Evolutionary conservation across 768 basidiomycete species (phyloP), one percentile per base, ranked within the genome.

Genomic region (Melanogaster broomeanus): DNA sequence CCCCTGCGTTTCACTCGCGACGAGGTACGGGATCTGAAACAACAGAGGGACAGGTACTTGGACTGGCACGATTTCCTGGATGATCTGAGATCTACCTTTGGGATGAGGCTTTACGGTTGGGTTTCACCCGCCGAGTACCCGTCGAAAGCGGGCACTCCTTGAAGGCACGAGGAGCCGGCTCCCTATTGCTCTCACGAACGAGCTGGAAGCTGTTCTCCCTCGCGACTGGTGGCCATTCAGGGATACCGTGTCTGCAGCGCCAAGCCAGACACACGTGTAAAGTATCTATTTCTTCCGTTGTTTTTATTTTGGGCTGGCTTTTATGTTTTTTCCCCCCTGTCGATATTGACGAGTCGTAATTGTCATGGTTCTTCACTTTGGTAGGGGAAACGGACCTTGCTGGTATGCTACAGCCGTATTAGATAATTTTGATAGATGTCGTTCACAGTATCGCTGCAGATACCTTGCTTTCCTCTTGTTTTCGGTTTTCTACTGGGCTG

Each of bases 201-300:
- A 53, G 21, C 13, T 55, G n/a, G 52, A 53, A 21, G 55, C 43
- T 18, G 48, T 57, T 39, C 47, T 57, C 37, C 55, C 55, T n/a
- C 53, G 43, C 22, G 53, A 55, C 22, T 57, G 55, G 55, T 57
- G 55, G 55, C 55, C 55, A 19, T 57, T 57, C 34, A 50, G 48
- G 10, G 55, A 57, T 27, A 57, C 53, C 11, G 53, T 57, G n/a
- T 27, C 52, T 16, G 39, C 50, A 22, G 28, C 37, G 11, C 49
- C 33, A 22, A 37, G 27, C 11, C 44, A 53, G 41, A 41, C 48
- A 24, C 47, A 37, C 31, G 33, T 35, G 39, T 53, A 35, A 53
- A 34, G 48, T 24, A 43, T 35, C 43, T n/a, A 21, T 33, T 22
- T 28, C 31, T 10, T 22, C 19, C n/a, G 19, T 19, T n/a, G 24